phyloP scores from a whole-genome alignment of 1,284 basidiomycete species.

The Marasmius tenuissimus region DNA sequence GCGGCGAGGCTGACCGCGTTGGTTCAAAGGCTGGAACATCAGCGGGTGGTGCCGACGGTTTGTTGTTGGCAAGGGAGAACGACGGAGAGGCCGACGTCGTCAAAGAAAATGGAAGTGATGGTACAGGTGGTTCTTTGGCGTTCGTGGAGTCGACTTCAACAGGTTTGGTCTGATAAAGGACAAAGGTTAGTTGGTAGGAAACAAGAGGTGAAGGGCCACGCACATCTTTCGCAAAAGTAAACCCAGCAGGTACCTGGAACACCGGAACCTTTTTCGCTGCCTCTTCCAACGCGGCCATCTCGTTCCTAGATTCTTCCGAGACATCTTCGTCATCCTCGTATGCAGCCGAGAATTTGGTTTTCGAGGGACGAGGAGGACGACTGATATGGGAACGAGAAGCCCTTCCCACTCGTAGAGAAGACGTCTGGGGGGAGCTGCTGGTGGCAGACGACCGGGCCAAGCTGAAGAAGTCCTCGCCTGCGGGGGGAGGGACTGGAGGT shows the following conservation, averaged over 20 bases:
- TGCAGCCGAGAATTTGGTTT: constrained; percentile 64
- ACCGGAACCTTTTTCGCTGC: constrained; percentile 51
- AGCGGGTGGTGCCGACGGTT: neutral
- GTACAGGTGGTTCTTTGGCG: constrained; percentile 67
- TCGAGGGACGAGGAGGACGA: constrained; percentile 27
- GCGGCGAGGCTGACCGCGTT: constrained; percentile 17
- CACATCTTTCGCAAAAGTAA: constrained; percentile 67
- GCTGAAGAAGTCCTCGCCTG: constrained; percentile 23
- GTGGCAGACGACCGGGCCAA: constrained; percentile 18
- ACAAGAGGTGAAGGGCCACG: constrained; percentile 24
- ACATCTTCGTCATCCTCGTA: constrained; percentile 62
- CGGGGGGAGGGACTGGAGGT: constrained; percentile 20
- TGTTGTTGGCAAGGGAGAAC: neutral
- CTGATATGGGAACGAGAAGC: constrained; percentile 50
- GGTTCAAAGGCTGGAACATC: neutral
- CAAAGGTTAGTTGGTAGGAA: neutral
- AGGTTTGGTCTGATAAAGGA: constrained; percentile 24
- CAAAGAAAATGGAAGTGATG: constrained; percentile 61
- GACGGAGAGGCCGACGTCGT: neutral
- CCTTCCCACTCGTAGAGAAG: constrained; percentile 67
- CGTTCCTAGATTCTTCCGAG: constrained; percentile 39
- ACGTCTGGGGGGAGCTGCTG: constrained; percentile 29
- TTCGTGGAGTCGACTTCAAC: constrained; percentile 34
- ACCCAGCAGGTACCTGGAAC: constrained; percentile 62
- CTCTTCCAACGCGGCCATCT: constrained; percentile 47